Conservation (phyloP, 169 alveolate species). For the Eimeria acervulina region DNA sequence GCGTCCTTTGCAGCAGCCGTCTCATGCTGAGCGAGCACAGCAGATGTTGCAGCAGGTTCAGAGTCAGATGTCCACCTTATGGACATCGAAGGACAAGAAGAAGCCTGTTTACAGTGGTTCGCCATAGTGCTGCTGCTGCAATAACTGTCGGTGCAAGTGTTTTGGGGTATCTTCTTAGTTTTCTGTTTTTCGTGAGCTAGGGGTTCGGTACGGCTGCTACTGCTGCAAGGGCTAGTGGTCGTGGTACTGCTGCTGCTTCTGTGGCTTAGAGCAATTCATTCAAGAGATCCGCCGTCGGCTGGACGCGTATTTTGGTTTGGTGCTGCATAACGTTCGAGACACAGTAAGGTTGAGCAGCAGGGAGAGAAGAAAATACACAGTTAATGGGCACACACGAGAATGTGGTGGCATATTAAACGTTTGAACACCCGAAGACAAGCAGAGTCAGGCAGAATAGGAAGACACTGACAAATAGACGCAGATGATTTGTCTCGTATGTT, state of each 20-base stretch:
- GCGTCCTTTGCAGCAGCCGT: slow-evolving; percentile 71
- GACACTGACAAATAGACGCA: not conserved
- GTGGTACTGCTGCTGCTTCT: slow-evolving; percentile 7
- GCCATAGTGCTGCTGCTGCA: not conserved
- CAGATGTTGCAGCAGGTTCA: slow-evolving; percentile 81
- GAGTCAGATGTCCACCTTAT: slow-evolving; percentile 19
- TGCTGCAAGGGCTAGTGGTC: not conserved
- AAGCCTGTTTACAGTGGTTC: slow-evolving; percentile 75
- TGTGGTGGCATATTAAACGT: not conserved
- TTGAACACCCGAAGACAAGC: not conserved
- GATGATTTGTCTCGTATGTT: not conserved
- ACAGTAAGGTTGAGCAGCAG: slow-evolving; percentile 85
- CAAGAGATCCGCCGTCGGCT: slow-evolving; percentile 97
- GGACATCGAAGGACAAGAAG: slow-evolving; percentile 34
- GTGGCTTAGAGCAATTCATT: slow-evolving; percentile 88
- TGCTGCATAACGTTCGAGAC: slow-evolving; percentile 97
- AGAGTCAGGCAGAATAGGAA: not conserved
- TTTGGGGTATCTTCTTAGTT: not conserved
- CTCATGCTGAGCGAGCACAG: slow-evolving; percentile 82
- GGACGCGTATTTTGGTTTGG: slow-evolving; percentile 97
- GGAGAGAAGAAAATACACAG: not conserved
- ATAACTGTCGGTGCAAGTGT: not conserved
- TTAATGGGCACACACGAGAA: not conserved
- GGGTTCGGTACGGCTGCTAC: slow-evolving; percentile 18
- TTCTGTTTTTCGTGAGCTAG: not conserved